A percentile compares a stretch with the other conserved stretches of the same genome.
These are phyloP conservation scores for Xylariaceae sp. DNA, from an alignment of 2,329 filamentous ascomycete species.

Conservation along the genomic window DNA sequence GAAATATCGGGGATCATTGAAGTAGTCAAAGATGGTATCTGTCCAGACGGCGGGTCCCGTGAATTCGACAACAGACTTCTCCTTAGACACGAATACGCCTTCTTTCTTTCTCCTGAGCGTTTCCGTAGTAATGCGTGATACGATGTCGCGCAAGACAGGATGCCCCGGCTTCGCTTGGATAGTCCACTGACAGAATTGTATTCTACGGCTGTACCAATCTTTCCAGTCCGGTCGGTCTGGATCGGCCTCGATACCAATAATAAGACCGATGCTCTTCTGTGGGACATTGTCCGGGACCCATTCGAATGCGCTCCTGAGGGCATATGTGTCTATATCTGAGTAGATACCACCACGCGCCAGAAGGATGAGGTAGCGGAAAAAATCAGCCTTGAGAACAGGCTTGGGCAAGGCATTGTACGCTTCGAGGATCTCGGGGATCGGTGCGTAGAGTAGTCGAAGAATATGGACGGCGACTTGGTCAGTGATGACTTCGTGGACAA, in stretches of 20 bases:
- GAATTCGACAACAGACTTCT: slow-evolving; percentile 83
- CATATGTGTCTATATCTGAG: slow-evolving; percentile 86
- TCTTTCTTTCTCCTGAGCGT: slow-evolving; percentile 68
- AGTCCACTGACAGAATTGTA: slow-evolving; percentile 99
- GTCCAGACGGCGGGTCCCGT: slow-evolving; percentile 96
- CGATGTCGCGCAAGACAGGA: slow-evolving; percentile 82
- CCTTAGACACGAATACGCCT: slow-evolving; percentile 46
- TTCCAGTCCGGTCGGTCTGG: slow-evolving; percentile 89
- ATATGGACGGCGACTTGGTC: slow-evolving; percentile 79
- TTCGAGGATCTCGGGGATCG: slow-evolving; percentile 72
- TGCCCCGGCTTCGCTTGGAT: slow-evolving; percentile 95
- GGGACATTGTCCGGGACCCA: slow-evolving; percentile 83
- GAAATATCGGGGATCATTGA: slow-evolving; percentile 88
- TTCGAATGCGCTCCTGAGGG: slow-evolving; percentile 74
- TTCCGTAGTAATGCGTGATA: slow-evolving; percentile 78
- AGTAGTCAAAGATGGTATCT: slow-evolving; percentile 83
- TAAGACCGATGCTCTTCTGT: slow-evolving; percentile 72
- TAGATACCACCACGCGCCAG: slow-evolving; percentile 65
- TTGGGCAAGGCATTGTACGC: slow-evolving; percentile 70
- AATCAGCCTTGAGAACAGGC: slow-evolving; percentile 73
- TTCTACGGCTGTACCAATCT: slow-evolving; percentile 91
- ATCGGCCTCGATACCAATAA: slow-evolving; percentile 94
- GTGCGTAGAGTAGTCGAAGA: slow-evolving; percentile 79
- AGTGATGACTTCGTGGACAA: slow-evolving; percentile 96
- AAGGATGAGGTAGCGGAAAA: slow-evolving; percentile 70